A percentile compares a stretch with the other conserved stretches of the same genome.
These are phyloP conservation scores for Noccaea bulbosa DNA, from an alignment of 345 rosid species.

Conservation along the genomic window DNA sequence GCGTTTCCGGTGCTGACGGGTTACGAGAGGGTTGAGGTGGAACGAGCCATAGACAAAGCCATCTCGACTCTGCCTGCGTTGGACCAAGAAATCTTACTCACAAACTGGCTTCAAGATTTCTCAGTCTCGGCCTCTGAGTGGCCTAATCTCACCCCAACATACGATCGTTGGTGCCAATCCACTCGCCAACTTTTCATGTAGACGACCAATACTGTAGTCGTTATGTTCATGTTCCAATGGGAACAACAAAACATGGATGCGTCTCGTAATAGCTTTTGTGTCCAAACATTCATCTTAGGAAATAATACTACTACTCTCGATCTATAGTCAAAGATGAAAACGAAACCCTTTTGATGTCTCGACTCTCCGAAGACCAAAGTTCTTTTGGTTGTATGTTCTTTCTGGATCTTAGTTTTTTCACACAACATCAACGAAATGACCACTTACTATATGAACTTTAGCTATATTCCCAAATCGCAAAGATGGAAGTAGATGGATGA, in stretches of 20 bases:
- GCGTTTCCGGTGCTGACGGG: conserved; percentile 59
- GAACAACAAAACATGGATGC: conserved; percentile 19
- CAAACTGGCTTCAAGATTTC: conserved; percentile 74
- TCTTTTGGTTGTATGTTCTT: too few species aligned
- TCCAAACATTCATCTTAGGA: conserved; percentile 28
- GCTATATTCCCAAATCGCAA: not conserved
- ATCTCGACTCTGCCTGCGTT: conserved; percentile 55
- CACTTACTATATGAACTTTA: conserved; percentile 3
- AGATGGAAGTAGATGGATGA: not conserved
- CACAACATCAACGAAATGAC: not conserved
- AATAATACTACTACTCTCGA: conserved; percentile 21
- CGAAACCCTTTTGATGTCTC: not conserved
- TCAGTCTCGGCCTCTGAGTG: conserved; percentile 65
- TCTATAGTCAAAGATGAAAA: conserved; percentile 20
- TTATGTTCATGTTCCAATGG: not conserved
- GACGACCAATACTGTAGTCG: conserved; percentile 1
- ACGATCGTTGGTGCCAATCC: conserved; percentile 76
- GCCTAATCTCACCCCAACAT: conserved; percentile 67
- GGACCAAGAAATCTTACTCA: conserved; percentile 73
- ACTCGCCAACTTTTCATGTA: conserved; percentile 55
- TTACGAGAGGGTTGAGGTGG: conserved; percentile 62
- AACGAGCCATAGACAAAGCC: conserved; percentile 65
- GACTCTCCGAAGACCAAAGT: not conserved
- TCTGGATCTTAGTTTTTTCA: too few species aligned
- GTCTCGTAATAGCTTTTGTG: conserved; percentile 20